Percentiles rank a stretch among this genome's conserved stretches.
These are phyloP conservation scores for Penicillium waksmanii DNA, from an alignment of 495 filamentous ascomycete genomes.

Conservation along the genomic window DNA sequence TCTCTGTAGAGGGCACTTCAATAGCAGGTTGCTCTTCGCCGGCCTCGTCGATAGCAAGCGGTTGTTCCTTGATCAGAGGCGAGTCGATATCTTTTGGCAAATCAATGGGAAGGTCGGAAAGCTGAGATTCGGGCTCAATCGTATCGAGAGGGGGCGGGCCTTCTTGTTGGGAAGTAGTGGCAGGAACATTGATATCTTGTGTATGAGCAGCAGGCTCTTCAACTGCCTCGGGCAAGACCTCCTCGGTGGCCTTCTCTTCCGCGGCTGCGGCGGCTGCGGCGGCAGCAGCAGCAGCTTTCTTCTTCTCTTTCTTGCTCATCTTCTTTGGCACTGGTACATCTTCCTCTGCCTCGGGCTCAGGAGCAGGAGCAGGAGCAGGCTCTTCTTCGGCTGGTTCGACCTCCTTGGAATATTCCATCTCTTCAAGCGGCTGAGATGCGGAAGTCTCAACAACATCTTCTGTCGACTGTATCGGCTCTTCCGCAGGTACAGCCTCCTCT, in stretches of 20 bases:
- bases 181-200: not conserved
- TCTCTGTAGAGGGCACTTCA: not conserved
- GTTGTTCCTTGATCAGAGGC: not conserved
- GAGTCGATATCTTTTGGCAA: not conserved
- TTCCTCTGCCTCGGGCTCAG: not conserved
- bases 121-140: not conserved
- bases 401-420: conserved; percentile 14
- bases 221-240: not conserved
- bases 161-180: not conserved
- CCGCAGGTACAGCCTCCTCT: not conserved
- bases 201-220: not conserved
- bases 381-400: conserved; percentile 8
- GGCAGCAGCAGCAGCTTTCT: conserved; percentile 19
- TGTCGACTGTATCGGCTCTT: conserved; percentile 7
- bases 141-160: not conserved
- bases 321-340: conserved; percentile 14
- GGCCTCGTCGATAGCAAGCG: not conserved
- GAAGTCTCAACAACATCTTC: conserved; percentile 4
- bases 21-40: not conserved
- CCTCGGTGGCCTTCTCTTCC: conserved; percentile 18
- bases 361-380: conserved; percentile 6
- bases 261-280: conserved; percentile 12
- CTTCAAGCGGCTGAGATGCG: conserved; percentile 3
- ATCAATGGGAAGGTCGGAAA: not conserved
- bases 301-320: conserved; percentile 30